phyloP scores from a whole-genome alignment of 768 basidiomycete genomes.

The Tephrocybe rancida region DNA sequence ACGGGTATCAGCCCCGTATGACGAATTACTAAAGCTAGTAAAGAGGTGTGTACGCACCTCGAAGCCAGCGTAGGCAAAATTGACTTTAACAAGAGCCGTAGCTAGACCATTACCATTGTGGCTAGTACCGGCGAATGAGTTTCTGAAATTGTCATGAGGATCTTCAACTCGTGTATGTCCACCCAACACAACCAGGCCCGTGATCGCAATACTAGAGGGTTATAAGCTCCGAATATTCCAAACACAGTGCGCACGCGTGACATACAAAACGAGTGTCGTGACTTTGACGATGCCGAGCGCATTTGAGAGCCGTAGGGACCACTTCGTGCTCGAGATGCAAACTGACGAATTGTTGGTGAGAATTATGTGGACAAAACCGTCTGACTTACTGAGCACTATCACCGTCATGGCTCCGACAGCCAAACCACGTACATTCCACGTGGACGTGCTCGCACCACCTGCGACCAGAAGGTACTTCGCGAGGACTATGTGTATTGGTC shows the following conservation, averaged over 20 bases:
- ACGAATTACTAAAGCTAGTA: too few species aligned
- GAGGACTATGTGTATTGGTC: constrained; percentile 24
- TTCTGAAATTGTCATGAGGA: constrained; percentile 57
- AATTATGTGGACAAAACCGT: not conserved
- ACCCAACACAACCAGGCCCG: constrained; percentile 62
- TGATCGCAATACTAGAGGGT: constrained; percentile 43
- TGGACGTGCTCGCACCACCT: constrained; percentile 26
- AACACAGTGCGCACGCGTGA: not conserved
- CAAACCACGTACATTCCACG: constrained; percentile 37
- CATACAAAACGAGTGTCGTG: constrained; percentile 31
- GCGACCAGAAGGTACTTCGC: constrained; percentile 38
- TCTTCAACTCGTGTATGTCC: constrained; percentile 58
- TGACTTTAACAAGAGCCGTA: constrained; percentile 38
- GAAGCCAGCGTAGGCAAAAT: constrained; percentile 39
- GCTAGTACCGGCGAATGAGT: constrained; percentile 59
- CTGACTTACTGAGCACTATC: constrained; percentile 29
- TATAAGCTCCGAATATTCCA: not conserved
- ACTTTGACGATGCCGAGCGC: constrained; percentile 35
- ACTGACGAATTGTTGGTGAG: constrained; percentile 16
- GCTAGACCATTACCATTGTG: constrained; percentile 46
- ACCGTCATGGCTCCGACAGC: constrained; percentile 34
- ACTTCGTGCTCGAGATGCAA: constrained; percentile 35
- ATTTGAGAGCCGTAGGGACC: constrained; percentile 39
- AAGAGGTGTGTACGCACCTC: constrained; percentile 25
- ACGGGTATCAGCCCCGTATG: too few species aligned